phyloP scores from a whole-genome alignment of 768 basidiomycete genomes.

The Leccinum boreale region DNA sequence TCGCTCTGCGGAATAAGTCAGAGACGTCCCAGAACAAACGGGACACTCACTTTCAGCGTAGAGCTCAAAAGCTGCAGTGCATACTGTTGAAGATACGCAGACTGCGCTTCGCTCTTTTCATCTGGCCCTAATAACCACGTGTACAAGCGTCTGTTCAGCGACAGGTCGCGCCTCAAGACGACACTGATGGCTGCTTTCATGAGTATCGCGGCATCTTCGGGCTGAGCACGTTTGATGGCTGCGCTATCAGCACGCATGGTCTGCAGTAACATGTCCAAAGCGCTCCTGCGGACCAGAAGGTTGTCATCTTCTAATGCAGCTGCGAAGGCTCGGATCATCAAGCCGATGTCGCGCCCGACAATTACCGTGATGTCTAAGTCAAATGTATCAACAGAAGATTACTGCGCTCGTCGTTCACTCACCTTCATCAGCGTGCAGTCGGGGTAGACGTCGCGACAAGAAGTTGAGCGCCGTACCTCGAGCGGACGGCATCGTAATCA shows the following conservation, averaged over 20 bases:
- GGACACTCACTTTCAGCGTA: slow-evolving; percentile 59
- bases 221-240: slow-evolving; percentile 63
- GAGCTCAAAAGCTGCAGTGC: slow-evolving; percentile 67
- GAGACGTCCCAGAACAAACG: neutral
- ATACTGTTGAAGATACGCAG: slow-evolving; percentile 64
- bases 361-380: no score
- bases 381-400: slow-evolving; percentile 5
- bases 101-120: slow-evolving; percentile 73
- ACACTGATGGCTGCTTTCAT: slow-evolving; percentile 86
- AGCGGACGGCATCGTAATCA: slow-evolving; percentile 84
- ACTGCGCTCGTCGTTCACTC: slow-evolving; percentile 3
- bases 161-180: slow-evolving; percentile 88
- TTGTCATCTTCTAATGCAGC: slow-evolving; percentile 93
- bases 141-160: slow-evolving; percentile 88
- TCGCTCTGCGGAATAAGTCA: slow-evolving; percentile 50
- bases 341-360: slow-evolving; percentile 46
- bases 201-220: slow-evolving; percentile 75
- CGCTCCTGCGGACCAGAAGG: slow-evolving; percentile 81
- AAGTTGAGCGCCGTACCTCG: slow-evolving; percentile 88
- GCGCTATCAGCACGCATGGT: slow-evolving; percentile 71
- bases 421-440: slow-evolving; percentile 70
- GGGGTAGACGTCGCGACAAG: slow-evolving; percentile 76
- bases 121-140: slow-evolving; percentile 88
- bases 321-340: slow-evolving; percentile 92
- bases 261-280: slow-evolving; percentile 80